These are phyloP conservation scores for Serendipita indica DNA, from an alignment of 768 basidiomycete species.

Conservation along the genomic window DNA sequence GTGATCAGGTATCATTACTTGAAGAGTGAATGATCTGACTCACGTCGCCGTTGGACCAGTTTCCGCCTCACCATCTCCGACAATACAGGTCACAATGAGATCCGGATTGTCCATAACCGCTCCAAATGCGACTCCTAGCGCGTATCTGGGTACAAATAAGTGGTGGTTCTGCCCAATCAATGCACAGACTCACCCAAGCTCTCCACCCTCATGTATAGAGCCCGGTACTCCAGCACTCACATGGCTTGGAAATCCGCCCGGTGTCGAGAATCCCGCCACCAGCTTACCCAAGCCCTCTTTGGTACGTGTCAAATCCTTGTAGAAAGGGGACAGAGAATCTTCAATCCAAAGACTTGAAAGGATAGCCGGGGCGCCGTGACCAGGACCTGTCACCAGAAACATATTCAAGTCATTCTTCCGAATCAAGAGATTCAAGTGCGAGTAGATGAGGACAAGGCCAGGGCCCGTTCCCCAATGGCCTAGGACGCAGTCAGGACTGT, in stretches of 20 bases:
- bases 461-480: slow-evolving; percentile 35
- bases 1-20: neutral
- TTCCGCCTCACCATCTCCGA: slow-evolving; percentile 85
- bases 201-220: slow-evolving; percentile 72
- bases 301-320: slow-evolving; percentile 43
- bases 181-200: slow-evolving; percentile 21
- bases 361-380: slow-evolving; percentile 77
- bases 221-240: slow-evolving; percentile 80
- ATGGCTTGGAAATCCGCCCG: slow-evolving; percentile 72
- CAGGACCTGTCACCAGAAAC: slow-evolving; percentile 71
- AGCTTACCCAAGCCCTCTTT: slow-evolving; percentile 41
- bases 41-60: slow-evolving; percentile 58
- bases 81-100: slow-evolving; percentile 60
- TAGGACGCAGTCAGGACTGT: neutral
- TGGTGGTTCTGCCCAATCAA: neutral
- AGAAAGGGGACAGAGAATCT: slow-evolving; percentile 46
- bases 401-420: slow-evolving; percentile 44
- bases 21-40: slow-evolving; percentile 11
- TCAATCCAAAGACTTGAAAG: slow-evolving; percentile 82
- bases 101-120: slow-evolving; percentile 86
- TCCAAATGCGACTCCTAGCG: slow-evolving; percentile 72
- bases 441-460: slow-evolving; percentile 54
- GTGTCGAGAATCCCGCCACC: slow-evolving; percentile 60
- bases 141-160: slow-evolving; percentile 73
- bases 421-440: slow-evolving; percentile 48